Evolutionary conservation across 495 filamentous ascomycete species (phyloP).

Genomic region (Podospora pseudopauciseta): DNA sequence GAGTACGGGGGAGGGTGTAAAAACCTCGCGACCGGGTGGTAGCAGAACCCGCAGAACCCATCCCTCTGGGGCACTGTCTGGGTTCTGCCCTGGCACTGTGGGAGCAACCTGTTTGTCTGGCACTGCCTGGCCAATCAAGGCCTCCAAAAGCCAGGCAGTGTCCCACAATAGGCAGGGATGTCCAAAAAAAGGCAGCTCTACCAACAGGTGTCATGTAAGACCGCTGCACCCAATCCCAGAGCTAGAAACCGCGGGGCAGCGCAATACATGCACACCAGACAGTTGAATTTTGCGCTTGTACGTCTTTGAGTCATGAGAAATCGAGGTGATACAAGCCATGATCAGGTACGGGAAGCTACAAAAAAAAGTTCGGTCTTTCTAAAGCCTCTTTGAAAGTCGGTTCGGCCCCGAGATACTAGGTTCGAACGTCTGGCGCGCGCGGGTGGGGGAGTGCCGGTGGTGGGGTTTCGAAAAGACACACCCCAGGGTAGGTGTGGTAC

Average conservation of each 20-base stretch:
- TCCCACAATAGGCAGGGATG: background rate
- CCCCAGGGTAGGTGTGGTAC: background rate
- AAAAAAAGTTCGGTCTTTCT: too few relatives aligned
- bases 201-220: conserved; percentile 11
- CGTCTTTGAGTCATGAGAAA: background rate
- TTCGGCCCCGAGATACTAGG: too few relatives aligned
- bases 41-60: conserved; percentile 10
- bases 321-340: background rate
- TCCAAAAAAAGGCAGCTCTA: background rate
- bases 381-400: too few relatives aligned
- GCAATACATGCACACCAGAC: background rate
- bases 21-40: conserved; percentile 15
- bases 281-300: background rate
- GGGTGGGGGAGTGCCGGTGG: background rate
- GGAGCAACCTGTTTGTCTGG: background rate
- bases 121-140: background rate
- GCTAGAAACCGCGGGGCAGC: background rate
- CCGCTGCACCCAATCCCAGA: background rate
- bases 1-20: conserved; percentile 25
- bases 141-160: background rate
- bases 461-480: background rate
- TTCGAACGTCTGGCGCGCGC: background rate
- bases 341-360: background rate
- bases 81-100: background rate
- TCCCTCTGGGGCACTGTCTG: conserved; percentile 10